Base-by-base conservation (phyloP, 768 basidiomycete genomes). In the Imleria badia region DNA sequence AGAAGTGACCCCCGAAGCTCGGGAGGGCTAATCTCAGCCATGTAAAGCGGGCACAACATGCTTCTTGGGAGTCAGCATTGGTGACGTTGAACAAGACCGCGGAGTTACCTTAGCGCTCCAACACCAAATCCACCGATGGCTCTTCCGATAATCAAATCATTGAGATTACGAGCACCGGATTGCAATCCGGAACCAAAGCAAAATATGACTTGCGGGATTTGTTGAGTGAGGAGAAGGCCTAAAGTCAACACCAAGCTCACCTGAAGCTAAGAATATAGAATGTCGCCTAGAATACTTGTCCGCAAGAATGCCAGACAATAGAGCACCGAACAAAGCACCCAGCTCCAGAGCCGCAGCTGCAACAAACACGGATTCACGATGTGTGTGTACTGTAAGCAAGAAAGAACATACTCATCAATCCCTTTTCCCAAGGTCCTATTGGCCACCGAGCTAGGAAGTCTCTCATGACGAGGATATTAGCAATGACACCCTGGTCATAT, bases 401-500 rank as follows among this genome's bases (percentile, higher is more conserved):
- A 9, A 23, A 26, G 15, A 19, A 75, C 82, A 52, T 62, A 91
- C 91, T 92, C 81, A 91, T 87, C 19, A 81, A 71, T 6, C 91
- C 91, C 61, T 83, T 85, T 72, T 91, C 83, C 72, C 86, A 76
- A 0, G 89, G 79, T 6, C 84, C 82, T 3, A 89, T 72, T 6
- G 86, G 86, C 84, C 87, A 93, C 10, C 83, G 77, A 45, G 71
- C 60, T 26, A 81, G 59, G 60, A 93, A 93, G 60, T 90, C 86
- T 38, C 76, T 73, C 90, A 92, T 92, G 13, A 92, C 88, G 13
- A 93, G 77, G 14, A 93, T 84, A 66, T 92, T 93, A 3, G 91
- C 87, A 59, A 93, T 90, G 51, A 91, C 90, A 35, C 89, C 89
- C 64, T 91, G 89, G 62, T 91, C 89, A 64, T 91, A 91, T 10